Conservation (phyloP, 257 asterid species). For the Craterostigma plantagineum region DNA sequence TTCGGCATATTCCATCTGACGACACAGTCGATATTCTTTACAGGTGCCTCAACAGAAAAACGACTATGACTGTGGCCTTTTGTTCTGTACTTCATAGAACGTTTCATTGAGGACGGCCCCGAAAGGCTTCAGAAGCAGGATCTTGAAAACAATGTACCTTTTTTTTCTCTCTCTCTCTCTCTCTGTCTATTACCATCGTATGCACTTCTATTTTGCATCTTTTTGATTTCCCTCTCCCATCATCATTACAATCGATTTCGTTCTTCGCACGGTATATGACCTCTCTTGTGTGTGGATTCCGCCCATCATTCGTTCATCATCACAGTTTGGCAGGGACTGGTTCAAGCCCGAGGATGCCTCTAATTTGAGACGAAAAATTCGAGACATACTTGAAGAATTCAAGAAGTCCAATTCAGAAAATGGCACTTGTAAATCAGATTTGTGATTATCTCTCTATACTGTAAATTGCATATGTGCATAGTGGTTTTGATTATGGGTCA, state of each 20-base stretch:
- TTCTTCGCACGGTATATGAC: not conserved
- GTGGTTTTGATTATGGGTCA: too few species aligned
- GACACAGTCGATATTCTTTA: not conserved
- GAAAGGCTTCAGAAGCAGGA: constrained; percentile 42
- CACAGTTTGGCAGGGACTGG: constrained; percentile 86
- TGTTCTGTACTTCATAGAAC: constrained; percentile 76
- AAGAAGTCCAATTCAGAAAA: constrained; percentile 15
- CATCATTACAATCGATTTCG: not conserved
- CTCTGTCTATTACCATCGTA: not conserved
- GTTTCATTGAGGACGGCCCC: constrained; percentile 55
- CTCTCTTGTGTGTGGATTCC: constrained; percentile 5
- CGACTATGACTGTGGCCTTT: constrained; percentile 79
- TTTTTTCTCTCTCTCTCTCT: too few species aligned
- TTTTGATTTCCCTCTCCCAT: not conserved
- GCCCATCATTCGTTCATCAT: constrained; percentile 13
- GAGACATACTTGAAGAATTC: constrained; percentile 28
- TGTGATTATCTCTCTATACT: constrained; percentile 11
- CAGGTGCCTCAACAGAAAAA: constrained; percentile 91
- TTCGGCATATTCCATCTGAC: not conserved
- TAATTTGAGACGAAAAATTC: constrained; percentile 33
- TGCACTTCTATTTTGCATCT: constrained; percentile 1
- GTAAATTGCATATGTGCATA: too few species aligned
- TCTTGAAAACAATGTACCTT: constrained; percentile 37
- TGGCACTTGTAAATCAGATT: constrained; percentile 8
- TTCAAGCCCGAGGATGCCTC: constrained; percentile 75